These are phyloP conservation scores for Pisolithus albus DNA, from an alignment of 768 basidiomycete species.

Conservation along the genomic window DNA sequence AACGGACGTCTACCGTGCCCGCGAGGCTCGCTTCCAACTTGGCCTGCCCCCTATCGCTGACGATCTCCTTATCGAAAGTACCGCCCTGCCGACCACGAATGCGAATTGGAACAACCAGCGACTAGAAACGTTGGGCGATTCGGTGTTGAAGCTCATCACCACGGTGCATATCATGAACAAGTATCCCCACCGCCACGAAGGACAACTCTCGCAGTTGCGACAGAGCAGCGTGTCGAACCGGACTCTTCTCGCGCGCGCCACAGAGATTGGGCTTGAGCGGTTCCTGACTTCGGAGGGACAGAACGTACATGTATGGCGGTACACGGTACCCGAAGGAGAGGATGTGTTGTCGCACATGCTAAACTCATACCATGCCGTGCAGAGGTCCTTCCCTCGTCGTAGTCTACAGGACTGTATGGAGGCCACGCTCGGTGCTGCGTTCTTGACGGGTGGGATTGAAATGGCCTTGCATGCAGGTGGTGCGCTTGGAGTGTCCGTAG, in stretches of 20 bases:
- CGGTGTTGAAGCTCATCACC: conserved; percentile 69
- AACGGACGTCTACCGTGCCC: conserved; percentile 58
- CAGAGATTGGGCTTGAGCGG: conserved; percentile 52
- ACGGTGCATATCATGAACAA: conserved; percentile 73
- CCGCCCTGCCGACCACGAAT: conserved; percentile 62
- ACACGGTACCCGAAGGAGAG: conserved; percentile 35
- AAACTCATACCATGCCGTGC: conserved; percentile 25
- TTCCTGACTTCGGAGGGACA: conserved; percentile 57
- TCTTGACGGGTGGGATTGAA: conserved; percentile 62
- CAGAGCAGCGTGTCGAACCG: conserved; percentile 62
- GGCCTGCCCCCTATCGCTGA: conserved; percentile 54
- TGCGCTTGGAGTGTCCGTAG: conserved; percentile 63
- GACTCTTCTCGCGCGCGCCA: conserved; percentile 60
- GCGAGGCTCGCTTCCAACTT: conserved; percentile 44
- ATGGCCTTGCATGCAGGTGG: conserved; percentile 62
- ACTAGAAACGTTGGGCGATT: conserved; percentile 82
- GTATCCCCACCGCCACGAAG: conserved; percentile 75
- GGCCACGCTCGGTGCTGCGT: conserved; percentile 73
- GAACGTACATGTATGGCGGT: conserved; percentile 53
- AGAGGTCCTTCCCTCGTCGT: conserved; percentile 52
- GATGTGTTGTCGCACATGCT: conserved; percentile 26
- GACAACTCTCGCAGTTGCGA: conserved; percentile 65
- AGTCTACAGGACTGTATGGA: conserved; percentile 88
- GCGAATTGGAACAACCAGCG: conserved; percentile 76
- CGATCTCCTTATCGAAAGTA: conserved; percentile 60